Evolutionary conservation across 352 stramenopile species (phyloP), one percentile per base, ranked within the genome.

Genomic region (Phytophthora foliorum): DNA sequence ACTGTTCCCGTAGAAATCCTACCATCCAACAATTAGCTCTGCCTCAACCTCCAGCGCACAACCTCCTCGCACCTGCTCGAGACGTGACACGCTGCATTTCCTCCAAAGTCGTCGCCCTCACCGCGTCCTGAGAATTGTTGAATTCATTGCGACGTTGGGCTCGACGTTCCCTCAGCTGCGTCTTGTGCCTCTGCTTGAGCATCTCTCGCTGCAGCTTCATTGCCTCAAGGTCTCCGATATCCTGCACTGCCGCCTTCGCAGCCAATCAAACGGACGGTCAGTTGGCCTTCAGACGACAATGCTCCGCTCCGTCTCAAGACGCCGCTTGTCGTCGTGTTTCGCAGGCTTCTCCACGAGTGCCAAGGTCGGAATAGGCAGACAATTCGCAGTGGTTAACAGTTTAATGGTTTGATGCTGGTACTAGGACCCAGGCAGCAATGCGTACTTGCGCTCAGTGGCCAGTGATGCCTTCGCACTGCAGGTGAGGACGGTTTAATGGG

Each of bases 1-100:
- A 64, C 42, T 91, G 78, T 27, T 82, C 58, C 0, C 16, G 50
- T 10, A 90, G 16, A 22, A 86, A 92, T 16, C 81, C 84, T 94
- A 29, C 13, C 32, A 56, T 39, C 3, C 17, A 62, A 2, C 21
- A 34, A 27, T 53, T 21, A 27, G 9, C 9, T 42, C 21, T n/a
- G 24, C 46, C 4, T 19, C 11, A 39, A 17, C 19, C n/a, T 27
- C 7, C 10, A n/a, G 16, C n/a, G 4, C 22, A 7, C 13, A 5
- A 19, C 4, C 3, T 25, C n/a, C 29, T 31, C 16, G 21, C 46
- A 86, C 78, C 80, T 68, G 54, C 38, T 63, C 69, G 71, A 19
- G 39, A 36, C 7, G 69, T 77, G 32, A 81, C 27, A 0, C 34
- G 6, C 31, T 77, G 57, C 6, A 84, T 14, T 10, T 80, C 68